phyloP scores from a whole-genome alignment of 768 basidiomycete genomes.

The Filobasidium floriforme region DNA sequence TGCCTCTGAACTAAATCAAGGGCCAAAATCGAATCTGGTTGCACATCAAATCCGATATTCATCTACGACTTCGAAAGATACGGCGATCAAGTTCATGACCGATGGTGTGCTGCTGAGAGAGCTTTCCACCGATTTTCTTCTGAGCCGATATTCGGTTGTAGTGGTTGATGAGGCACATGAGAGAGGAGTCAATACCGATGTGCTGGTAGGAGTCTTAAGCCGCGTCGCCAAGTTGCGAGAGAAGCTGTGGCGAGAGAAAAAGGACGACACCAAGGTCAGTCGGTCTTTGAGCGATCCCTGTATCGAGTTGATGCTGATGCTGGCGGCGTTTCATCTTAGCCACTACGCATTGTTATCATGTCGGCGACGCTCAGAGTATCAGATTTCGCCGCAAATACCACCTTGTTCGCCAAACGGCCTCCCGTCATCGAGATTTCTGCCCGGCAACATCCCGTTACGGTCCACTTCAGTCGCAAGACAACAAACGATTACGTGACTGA shows the following conservation, averaged over 20 bases:
- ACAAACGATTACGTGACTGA: conserved; percentile 79
- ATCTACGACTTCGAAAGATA: conserved; percentile 77
- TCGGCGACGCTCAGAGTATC: conserved; percentile 90
- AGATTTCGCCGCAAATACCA: conserved; percentile 80
- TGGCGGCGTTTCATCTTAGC: conserved; percentile 48
- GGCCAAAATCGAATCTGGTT: conserved; percentile 59
- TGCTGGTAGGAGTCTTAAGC: conserved; percentile 92
- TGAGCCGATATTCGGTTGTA: conserved; percentile 87
- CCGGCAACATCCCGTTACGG: conserved; percentile 87
- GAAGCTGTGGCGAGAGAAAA: conserved; percentile 70
- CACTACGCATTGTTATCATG: conserved; percentile 92
- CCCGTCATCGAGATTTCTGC: conserved; percentile 82
- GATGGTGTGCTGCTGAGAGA: conserved; percentile 94
- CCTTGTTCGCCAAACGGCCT: conserved; percentile 73
- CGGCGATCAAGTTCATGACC: conserved; percentile 98
- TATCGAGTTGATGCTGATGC: conserved; percentile 8
- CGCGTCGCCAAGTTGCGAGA: conserved; percentile 84
- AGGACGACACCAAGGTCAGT: conserved; percentile 59
- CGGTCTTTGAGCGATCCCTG: background rate
- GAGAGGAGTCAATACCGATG: conserved; percentile 95
- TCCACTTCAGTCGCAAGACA: conserved; percentile 86
- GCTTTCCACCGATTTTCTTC: conserved; percentile 81
- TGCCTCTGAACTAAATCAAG: conserved; percentile 79
- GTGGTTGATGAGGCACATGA: conserved; percentile 98
- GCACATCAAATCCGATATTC: conserved; percentile 98